Percentiles rank a stretch among this genome's conserved stretches.
phyloP scores from a whole-genome alignment of 2,329 filamentous ascomycete species.

The Neocatenulostroma microsporum region DNA sequence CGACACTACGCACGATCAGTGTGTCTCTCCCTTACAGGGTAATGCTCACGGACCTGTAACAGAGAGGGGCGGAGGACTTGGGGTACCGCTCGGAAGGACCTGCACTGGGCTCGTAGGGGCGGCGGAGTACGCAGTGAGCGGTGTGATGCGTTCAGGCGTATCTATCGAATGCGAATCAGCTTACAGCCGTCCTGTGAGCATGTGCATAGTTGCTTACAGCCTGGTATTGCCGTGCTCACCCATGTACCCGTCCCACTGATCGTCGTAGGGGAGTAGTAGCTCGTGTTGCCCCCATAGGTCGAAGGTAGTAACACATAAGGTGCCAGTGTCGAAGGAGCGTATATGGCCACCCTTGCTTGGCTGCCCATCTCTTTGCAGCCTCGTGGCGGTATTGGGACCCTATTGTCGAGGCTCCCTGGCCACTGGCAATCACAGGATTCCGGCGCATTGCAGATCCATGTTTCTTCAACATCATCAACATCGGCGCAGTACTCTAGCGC shows the following conservation, averaged over 20 bases:
- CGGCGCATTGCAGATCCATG: conserved; percentile 25
- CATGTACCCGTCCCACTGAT: conserved; percentile 18
- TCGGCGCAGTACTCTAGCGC: conserved; percentile 24
- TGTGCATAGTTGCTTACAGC: too few species aligned
- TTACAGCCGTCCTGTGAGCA: too few species aligned
- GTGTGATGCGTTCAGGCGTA: too few species aligned
- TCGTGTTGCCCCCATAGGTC: conserved; percentile 19
- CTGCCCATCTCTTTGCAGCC: conserved; percentile 26
- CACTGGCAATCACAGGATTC: conserved; percentile 26
- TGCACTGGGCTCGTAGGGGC: too few species aligned
- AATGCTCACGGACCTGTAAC: too few species aligned
- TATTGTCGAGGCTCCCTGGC: conserved; percentile 14
- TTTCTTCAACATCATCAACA: conserved; percentile 18
- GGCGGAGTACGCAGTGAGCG: too few species aligned
- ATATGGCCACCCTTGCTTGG: conserved; percentile 24
- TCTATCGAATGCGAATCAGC: too few species aligned
- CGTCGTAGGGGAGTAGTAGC: conserved; percentile 19
- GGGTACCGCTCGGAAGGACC: too few species aligned
- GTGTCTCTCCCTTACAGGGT: too few species aligned
- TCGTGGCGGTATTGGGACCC: conserved; percentile 16
- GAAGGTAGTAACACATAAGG: conserved; percentile 24
- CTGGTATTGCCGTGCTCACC: conserved; percentile 17
- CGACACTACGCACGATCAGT: too few species aligned
- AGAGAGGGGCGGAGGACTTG: too few species aligned
- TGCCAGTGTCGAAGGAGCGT: conserved; percentile 21